phyloP scores from a whole-genome alignment of 139 green algal species.

The Tetraselmis striata region DNA sequence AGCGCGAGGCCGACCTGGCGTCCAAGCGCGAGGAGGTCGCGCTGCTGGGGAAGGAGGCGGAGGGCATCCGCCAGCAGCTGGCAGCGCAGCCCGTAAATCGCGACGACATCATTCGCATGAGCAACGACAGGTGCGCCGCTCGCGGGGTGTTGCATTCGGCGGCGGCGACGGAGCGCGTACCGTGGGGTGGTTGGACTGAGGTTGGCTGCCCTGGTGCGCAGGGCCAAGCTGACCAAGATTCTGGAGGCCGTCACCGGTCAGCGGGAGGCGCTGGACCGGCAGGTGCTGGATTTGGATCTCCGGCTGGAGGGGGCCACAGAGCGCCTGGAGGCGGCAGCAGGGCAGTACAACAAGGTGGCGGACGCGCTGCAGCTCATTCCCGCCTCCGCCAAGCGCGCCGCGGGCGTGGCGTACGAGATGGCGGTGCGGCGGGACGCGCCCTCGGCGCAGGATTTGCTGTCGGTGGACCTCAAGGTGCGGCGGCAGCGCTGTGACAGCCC shows the following conservation, averaged over 20 bases:
- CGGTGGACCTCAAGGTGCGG: constrained; percentile 75
- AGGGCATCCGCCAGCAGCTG: constrained; percentile 42
- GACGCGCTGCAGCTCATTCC: constrained; percentile 75
- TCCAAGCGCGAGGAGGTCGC: constrained; percentile 37
- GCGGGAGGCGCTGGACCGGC: constrained; percentile 56
- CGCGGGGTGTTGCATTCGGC: no score
- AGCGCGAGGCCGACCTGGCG: constrained; percentile 37
- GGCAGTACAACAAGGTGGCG: constrained; percentile 59
- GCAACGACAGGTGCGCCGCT: constrained; percentile 54
- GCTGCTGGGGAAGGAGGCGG: constrained; percentile 38
- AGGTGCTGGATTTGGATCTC: constrained; percentile 56
- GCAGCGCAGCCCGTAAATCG: constrained; percentile 61
- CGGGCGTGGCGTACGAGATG: constrained; percentile 69
- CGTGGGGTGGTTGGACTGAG: no score
- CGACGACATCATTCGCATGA: constrained; percentile 71
- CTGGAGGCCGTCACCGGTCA: constrained; percentile 44
- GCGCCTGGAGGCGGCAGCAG: constrained; percentile 37
- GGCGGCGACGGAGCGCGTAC: no score
- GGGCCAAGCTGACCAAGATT: constrained; percentile 54
- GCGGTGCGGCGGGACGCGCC: constrained; percentile 42
- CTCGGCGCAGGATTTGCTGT: constrained; percentile 47
- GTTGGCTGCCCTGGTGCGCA: constrained; percentile 7
- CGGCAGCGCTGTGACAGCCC: neutral
- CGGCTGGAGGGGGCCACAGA: constrained; percentile 36
- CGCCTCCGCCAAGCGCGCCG: constrained; percentile 71